Base-by-base conservation (phyloP, 306 rosid species). In the Argentina anserina region DNA sequence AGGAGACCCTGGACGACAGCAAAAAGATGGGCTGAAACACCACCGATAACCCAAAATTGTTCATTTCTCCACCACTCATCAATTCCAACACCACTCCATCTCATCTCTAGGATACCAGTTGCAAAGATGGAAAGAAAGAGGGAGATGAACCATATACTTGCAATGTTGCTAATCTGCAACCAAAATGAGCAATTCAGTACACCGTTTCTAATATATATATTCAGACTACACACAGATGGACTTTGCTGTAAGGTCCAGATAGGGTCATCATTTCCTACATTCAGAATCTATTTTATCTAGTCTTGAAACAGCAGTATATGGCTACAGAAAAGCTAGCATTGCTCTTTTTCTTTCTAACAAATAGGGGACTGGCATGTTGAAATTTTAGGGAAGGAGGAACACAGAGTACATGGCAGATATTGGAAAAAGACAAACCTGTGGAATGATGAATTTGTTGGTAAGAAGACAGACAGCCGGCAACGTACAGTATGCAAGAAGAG, bases 51-150 rank as follows among this genome's bases (percentile, higher is more conserved):
- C 99, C 99, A 95, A 75, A 94, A 94, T 70, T 91, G 98, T 74
- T 94, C 98, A 9, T 94, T 94, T 77, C 98, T 94, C 98, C 98
- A 94, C 98, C 97, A 94, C 77, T 94, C 98, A 0, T 94, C 98
- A 0, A 94, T 89, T 81, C 97, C 95, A 0, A 94, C 98, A 2
- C 98, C 98, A 14, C 98, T 94, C 98, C 98, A 94, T 75, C 98
- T 84, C 98, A 94, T 94, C 90, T 94, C 98, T 5, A 94, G 96
- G 70, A 94, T 91, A 78, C 98, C 97, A 0, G 98, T 94, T 0
- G 98, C 98, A 9, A 94, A 94, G 86, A 94, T 94, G 81, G 98
- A 94, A 60, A 94, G 84, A 72, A 94, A 94, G 87, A 94, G 98
- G 25, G 98, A 80, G 39, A 94, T 88, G 65, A 94, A 94, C 98